A percentile compares a stretch with the other conserved stretches of the same genome.
phyloP scores from a whole-genome alignment of 495 filamentous ascomycete species.

The Penicillium nucicola region DNA sequence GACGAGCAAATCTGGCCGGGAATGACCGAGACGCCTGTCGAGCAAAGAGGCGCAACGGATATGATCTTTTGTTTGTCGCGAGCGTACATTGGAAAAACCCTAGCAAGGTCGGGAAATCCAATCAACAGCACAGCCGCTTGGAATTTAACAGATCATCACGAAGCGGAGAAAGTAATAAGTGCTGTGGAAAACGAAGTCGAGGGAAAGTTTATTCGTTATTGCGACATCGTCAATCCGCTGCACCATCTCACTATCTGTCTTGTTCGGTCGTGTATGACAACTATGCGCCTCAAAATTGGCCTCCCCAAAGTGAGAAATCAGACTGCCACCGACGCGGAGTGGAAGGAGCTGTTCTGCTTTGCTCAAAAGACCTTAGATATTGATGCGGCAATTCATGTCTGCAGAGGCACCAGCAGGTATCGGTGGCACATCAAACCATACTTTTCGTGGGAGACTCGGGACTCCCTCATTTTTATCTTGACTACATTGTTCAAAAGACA shows the following conservation, averaged over 20 bases:
- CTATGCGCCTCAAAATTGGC: constrained; percentile 14
- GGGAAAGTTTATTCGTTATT: constrained; percentile 50
- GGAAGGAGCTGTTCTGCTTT: constrained; percentile 12
- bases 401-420: no score
- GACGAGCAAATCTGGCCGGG: constrained; percentile 50
- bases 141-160: no score
- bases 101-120: neutral
- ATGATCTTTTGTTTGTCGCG: constrained; percentile 76
- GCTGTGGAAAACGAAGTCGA: constrained; percentile 32
- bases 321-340: constrained; percentile 3
- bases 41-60: constrained; percentile 62
- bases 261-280: constrained; percentile 12
- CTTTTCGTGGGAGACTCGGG: no score
- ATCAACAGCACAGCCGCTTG: neutral
- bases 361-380: constrained; percentile 20
- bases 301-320: constrained; percentile 8
- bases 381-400: no score
- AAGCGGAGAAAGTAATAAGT: constrained; percentile 21
- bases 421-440: no score
- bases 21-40: constrained; percentile 18
- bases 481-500: no score
- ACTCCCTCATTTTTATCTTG: no score
- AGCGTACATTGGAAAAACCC: constrained; percentile 22
- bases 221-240: constrained; percentile 56
- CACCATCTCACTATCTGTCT: constrained; percentile 64